Evolutionary conservation across 2,329 filamentous ascomycete genomes (phyloP).

Genomic region (Triangularia setosa): DNA sequence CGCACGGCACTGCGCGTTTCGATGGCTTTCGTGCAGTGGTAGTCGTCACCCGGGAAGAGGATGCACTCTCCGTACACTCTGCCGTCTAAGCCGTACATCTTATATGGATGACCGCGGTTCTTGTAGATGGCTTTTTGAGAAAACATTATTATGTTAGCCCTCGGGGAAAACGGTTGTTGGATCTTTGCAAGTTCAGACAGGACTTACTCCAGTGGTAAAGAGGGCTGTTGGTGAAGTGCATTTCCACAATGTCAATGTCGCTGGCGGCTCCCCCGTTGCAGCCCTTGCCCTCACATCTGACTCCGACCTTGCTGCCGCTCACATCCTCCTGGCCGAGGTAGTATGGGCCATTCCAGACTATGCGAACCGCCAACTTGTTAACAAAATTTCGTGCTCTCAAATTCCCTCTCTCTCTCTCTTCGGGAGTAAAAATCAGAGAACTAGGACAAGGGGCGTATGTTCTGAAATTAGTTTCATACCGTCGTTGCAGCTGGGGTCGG

Average conservation of each 20-base stretch:
- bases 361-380: no score
- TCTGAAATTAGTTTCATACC: no score
- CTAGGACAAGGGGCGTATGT: not conserved
- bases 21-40: not conserved
- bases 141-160: not conserved
- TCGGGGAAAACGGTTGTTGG: no score
- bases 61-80: not conserved
- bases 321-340: not conserved
- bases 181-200: not conserved
- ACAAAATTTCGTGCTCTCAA: no score
- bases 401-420: no score
- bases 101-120: not conserved
- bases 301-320: not conserved
- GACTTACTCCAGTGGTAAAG: constrained; percentile 2
- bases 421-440: no score
- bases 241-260: not conserved
- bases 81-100: not conserved
- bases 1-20: not conserved
- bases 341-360: not conserved
- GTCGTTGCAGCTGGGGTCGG: not conserved
- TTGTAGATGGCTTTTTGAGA: not conserved
- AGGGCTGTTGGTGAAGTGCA: constrained; percentile 3
- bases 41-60: not conserved
- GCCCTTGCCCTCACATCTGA: not conserved
- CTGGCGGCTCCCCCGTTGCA: not conserved